Percentiles rank a stretch among this genome's conserved stretches.
These are phyloP conservation scores for Cadophora sp. DNA, from an alignment of 2,329 filamentous ascomycete species.

Conservation along the genomic window DNA sequence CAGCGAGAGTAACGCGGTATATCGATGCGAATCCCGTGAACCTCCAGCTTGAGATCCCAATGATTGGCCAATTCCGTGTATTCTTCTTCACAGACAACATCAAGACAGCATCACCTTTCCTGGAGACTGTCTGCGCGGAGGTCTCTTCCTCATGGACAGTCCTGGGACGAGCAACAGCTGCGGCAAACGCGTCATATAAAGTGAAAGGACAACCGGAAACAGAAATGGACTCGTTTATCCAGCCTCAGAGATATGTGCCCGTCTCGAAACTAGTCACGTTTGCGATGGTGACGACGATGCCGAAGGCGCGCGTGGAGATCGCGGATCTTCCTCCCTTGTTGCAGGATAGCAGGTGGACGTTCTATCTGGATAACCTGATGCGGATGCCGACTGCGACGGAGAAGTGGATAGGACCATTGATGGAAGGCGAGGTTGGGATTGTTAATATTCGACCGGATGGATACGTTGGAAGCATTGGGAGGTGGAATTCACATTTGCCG, in stretches of 20 bases:
- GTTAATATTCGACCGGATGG: conserved; percentile 76
- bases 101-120: conserved; percentile 60
- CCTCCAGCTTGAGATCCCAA: conserved; percentile 78
- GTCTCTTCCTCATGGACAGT: conserved; percentile 60
- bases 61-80: conserved; percentile 78
- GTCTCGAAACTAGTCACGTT: conserved; percentile 75
- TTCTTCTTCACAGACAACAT: conserved; percentile 74
- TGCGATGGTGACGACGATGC: conserved; percentile 69
- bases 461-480: conserved; percentile 70
- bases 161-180: conserved; percentile 64
- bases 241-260: conserved; percentile 72
- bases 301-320: conserved; percentile 69
- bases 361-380: conserved; percentile 73
- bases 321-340: conserved; percentile 67
- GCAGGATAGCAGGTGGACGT: conserved; percentile 71
- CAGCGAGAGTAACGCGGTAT: conserved; percentile 75
- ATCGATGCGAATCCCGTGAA: conserved; percentile 81
- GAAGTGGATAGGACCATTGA: conserved; percentile 69
- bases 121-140: conserved; percentile 63
- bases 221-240: conserved; percentile 69
- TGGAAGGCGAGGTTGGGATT: conserved; percentile 64
- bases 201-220: conserved; percentile 62
- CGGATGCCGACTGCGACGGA: conserved; percentile 65
- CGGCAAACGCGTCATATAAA: conserved; percentile 67
- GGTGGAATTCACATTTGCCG: conserved; percentile 46